A percentile compares a stretch with the other conserved stretches of the same genome.
Conservation (phyloP, 306 rosid genomes). For the Malus asiatica region DNA sequence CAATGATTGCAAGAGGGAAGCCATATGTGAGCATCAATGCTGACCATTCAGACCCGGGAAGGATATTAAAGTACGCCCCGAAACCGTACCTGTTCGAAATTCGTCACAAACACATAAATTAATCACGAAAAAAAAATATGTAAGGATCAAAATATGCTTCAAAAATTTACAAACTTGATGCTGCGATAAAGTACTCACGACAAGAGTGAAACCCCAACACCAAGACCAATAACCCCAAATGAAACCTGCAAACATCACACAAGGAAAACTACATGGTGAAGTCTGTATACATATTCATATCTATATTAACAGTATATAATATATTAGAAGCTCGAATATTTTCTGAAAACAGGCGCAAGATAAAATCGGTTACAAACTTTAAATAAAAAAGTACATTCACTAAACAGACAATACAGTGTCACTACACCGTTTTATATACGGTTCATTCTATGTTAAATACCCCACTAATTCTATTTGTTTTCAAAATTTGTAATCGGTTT, state of each 20-base stretch:
- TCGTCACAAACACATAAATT: neutral
- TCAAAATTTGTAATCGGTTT: too few species aligned
- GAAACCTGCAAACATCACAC: conserved; percentile 52
- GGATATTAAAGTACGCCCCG: conserved; percentile 86
- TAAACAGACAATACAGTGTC: too few species aligned
- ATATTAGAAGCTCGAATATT: too few species aligned
- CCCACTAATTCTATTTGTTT: too few species aligned
- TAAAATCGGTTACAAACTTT: too few species aligned
- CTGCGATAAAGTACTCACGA: conserved; percentile 39
- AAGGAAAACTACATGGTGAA: neutral
- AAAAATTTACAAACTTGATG: neutral
- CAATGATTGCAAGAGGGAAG: conserved; percentile 96
- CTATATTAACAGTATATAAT: neutral
- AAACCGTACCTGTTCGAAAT: conserved; percentile 64
- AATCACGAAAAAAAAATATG: neutral
- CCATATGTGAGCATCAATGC: conserved; percentile 94
- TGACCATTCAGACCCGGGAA: conserved; percentile 98
- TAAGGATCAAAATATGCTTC: neutral
- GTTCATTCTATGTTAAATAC: too few species aligned
- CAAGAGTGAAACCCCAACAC: conserved; percentile 67
- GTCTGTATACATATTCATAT: neutral
- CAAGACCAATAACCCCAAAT: conserved; percentile 72
- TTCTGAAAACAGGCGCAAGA: too few species aligned
- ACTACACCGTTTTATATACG: too few species aligned
- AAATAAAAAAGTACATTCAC: too few species aligned